phyloP scores from a whole-genome alignment of 2,329 filamentous ascomycete genomes.

The Scedosporium aurantiacum region DNA sequence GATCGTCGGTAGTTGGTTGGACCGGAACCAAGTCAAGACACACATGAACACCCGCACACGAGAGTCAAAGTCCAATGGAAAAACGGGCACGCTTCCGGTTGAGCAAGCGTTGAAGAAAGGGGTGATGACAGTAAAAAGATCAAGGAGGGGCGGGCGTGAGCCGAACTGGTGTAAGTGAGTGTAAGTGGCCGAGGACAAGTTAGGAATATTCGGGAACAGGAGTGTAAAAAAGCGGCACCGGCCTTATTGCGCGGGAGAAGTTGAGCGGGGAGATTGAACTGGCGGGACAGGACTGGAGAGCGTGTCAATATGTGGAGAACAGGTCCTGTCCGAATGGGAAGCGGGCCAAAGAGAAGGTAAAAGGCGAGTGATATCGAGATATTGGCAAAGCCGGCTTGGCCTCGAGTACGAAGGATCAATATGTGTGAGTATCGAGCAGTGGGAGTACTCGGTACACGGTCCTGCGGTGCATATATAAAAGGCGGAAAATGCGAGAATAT shows the following conservation, averaged over 20 bases:
- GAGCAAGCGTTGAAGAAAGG: constrained; percentile 1
- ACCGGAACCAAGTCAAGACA: background rate
- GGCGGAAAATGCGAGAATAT: background rate
- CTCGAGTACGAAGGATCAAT: background rate
- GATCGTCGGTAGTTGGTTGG: constrained; percentile 6
- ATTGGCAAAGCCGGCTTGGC: constrained; percentile 1
- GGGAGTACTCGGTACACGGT: background rate
- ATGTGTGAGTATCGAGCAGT: background rate
- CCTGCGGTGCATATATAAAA: background rate
- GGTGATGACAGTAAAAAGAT: background rate
- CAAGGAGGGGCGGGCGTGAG: background rate
- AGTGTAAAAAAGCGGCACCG: constrained; percentile 1
- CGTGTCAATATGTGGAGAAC: background rate
- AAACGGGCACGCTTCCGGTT: background rate
- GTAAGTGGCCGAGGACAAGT: background rate
- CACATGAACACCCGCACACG: background rate
- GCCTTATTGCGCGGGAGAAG: constrained; percentile 1
- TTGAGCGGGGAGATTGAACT: background rate
- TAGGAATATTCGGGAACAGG: background rate
- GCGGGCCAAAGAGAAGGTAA: background rate
- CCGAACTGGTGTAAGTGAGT: background rate
- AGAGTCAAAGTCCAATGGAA: background rate
- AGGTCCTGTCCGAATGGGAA: background rate
- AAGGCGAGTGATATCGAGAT: background rate
- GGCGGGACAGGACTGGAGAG: background rate